These are phyloP conservation scores for Fomitiporia mediterranea DNA, from an alignment of 1,284 basidiomycete species.

Conservation along the genomic window DNA sequence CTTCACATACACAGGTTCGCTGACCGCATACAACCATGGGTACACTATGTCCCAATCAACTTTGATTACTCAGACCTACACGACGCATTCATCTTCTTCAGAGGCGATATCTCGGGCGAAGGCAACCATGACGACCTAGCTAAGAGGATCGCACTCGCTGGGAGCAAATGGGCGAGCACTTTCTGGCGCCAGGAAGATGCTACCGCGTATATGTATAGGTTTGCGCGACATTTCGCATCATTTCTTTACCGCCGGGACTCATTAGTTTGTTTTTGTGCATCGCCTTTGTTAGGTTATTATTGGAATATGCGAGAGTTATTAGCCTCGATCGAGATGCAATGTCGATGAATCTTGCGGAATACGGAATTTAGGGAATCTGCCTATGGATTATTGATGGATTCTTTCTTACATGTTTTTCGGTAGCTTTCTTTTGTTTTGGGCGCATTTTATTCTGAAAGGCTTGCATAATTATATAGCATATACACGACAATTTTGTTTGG, in stretches of 20 bases:
- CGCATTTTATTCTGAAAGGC: too few species aligned
- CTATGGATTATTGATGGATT: not conserved
- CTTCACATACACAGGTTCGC: slow-evolving; percentile 28
- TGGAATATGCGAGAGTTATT: slow-evolving; percentile 38
- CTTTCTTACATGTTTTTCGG: not conserved
- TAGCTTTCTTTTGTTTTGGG: too few species aligned
- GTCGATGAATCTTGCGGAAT: slow-evolving; percentile 19
- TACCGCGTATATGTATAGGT: slow-evolving; percentile 60
- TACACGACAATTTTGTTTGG: too few species aligned
- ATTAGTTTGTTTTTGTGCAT: not conserved
- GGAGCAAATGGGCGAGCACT: slow-evolving; percentile 52
- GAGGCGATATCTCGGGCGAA: slow-evolving; percentile 40
- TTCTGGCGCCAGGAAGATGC: slow-evolving; percentile 66
- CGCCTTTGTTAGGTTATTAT: slow-evolving; percentile 31
- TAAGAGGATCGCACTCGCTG: slow-evolving; percentile 50
- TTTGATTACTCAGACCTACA: slow-evolving; percentile 50
- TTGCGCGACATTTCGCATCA: too few species aligned
- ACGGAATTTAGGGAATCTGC: not conserved
- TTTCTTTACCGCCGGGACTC: too few species aligned
- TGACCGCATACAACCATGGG: slow-evolving; percentile 49
- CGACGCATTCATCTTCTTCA: slow-evolving; percentile 56
- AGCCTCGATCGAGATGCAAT: slow-evolving; percentile 35
- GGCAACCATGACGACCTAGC: slow-evolving; percentile 51
- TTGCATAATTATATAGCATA: too few species aligned
- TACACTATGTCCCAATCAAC: slow-evolving; percentile 59